A percentile compares a stretch with the other conserved stretches of the same genome.
Conservation (phyloP, 768 basidiomycete genomes). For the Candolleomyces eurysporus region DNA sequence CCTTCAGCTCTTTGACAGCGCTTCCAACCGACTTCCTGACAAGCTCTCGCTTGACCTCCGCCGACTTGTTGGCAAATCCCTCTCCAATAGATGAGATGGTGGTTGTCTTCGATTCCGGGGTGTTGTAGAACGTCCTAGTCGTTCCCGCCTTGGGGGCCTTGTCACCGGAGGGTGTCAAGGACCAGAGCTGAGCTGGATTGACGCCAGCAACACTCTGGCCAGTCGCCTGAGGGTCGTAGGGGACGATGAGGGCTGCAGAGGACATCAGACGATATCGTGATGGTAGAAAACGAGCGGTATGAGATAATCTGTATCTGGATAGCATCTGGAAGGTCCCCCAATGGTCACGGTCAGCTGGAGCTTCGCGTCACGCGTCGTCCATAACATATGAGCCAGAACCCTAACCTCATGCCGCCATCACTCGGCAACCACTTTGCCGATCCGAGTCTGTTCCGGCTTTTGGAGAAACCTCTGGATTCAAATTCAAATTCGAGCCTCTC, state of each 20-base stretch:
- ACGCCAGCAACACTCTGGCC: slow-evolving; percentile 31
- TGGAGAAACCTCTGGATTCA: too few species aligned
- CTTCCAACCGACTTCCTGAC: slow-evolving; percentile 70
- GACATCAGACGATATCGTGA: slow-evolving; percentile 39
- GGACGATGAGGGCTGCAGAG: slow-evolving; percentile 55
- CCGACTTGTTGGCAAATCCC: slow-evolving; percentile 44
- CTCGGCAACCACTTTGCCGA: background rate
- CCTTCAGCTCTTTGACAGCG: slow-evolving; percentile 68
- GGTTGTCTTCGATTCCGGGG: slow-evolving; percentile 45
- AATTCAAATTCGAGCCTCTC: too few species aligned
- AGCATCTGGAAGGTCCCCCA: slow-evolving; percentile 15
- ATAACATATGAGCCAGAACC: background rate
- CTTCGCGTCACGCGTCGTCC: slow-evolving; percentile 8
- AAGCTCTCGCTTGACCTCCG: slow-evolving; percentile 54
- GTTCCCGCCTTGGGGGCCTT: slow-evolving; percentile 61
- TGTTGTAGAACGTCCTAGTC: slow-evolving; percentile 62
- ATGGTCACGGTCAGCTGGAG: slow-evolving; percentile 9
- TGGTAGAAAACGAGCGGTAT: slow-evolving; percentile 17
- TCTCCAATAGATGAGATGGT: slow-evolving; percentile 61
- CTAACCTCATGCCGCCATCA: background rate
- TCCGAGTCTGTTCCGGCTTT: background rate
- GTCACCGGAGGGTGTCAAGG: slow-evolving; percentile 42
- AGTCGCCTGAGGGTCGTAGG: slow-evolving; percentile 48
- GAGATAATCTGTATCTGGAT: slow-evolving; percentile 20
- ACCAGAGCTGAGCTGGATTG: slow-evolving; percentile 53